Conservation (phyloP, 1,139 yeast species). For the Arxiozyma slooffiae region DNA sequence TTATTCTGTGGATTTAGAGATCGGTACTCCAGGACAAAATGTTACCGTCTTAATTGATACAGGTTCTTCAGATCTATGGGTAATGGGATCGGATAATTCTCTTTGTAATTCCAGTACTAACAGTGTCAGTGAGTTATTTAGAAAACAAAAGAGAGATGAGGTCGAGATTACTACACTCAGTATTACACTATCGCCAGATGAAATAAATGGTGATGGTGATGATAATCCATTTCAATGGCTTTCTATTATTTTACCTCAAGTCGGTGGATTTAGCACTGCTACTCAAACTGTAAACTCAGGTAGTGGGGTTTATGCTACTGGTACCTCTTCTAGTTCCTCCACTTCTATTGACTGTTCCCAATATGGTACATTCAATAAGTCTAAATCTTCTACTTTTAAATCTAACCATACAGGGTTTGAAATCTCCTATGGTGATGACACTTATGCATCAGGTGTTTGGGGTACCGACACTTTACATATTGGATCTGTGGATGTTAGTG, state of each 20-base stretch:
- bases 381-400: conserved; percentile 38
- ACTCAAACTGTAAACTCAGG: background rate
- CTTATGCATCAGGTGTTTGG: conserved; percentile 52
- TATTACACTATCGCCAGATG: background rate
- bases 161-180: background rate
- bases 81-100: conserved; percentile 28
- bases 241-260: background rate
- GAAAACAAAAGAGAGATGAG: background rate
- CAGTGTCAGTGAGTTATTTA: conserved; percentile 13
- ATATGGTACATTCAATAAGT: conserved; percentile 38
- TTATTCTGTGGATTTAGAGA: conserved; percentile 23
- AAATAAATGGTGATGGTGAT: background rate
- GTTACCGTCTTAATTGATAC: conserved; percentile 55
- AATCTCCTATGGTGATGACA: conserved; percentile 52
- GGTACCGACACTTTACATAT: conserved; percentile 41
- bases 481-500: conserved; percentile 34
- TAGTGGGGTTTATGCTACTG: background rate
- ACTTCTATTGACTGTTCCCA: conserved; percentile 28
- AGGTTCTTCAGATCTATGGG: conserved; percentile 69
- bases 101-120: conserved; percentile 10
- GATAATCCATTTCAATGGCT: background rate
- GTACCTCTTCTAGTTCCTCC: too few relatives aligned
- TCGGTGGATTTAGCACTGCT: background rate
- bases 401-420: conserved; percentile 38
- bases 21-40: conserved; percentile 49